Conservation (phyloP, 148 eudicot genomes). For the Cornus florida region DNA sequence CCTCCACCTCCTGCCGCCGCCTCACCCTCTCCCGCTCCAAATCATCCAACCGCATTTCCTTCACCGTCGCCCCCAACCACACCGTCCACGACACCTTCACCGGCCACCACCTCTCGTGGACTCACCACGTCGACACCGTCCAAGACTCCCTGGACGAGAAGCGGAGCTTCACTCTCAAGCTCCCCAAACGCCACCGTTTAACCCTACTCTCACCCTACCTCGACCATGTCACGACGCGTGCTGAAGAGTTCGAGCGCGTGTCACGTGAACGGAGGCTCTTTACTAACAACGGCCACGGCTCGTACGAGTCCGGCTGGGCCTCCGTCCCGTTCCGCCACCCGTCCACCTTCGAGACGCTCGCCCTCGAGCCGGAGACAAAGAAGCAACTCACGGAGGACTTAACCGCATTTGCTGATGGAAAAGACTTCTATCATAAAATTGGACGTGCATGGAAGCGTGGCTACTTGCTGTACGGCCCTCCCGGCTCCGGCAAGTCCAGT, state of each 20-base stretch:
- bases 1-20: slow-evolving; percentile 34
- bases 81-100: slow-evolving; percentile 23
- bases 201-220: slow-evolving; percentile 24
- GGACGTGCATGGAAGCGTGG: slow-evolving; percentile 48
- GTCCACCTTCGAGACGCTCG: slow-evolving; percentile 30
- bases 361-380: slow-evolving; percentile 28
- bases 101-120: slow-evolving; percentile 30
- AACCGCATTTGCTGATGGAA: slow-evolving; percentile 23
- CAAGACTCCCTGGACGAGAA: slow-evolving; percentile 34
- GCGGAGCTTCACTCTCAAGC: slow-evolving; percentile 37
- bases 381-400: slow-evolving; percentile 22
- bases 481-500: slow-evolving; percentile 39
- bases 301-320: slow-evolving; percentile 36
- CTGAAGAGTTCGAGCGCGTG: slow-evolving; percentile 32
- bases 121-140: slow-evolving; percentile 33
- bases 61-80: slow-evolving; percentile 37
- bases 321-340: slow-evolving; percentile 44
- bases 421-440: slow-evolving; percentile 27
- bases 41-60: slow-evolving; percentile 32
- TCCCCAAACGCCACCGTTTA: slow-evolving; percentile 25
- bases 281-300: slow-evolving; percentile 33
- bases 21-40: slow-evolving; percentile 34
- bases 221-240: slow-evolving; percentile 20
- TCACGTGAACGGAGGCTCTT: slow-evolving; percentile 29
- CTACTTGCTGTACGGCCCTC: slow-evolving; percentile 34